Evolutionary conservation across 305 asterid species (phyloP).

Genomic region (Solanum hybrid): DNA sequence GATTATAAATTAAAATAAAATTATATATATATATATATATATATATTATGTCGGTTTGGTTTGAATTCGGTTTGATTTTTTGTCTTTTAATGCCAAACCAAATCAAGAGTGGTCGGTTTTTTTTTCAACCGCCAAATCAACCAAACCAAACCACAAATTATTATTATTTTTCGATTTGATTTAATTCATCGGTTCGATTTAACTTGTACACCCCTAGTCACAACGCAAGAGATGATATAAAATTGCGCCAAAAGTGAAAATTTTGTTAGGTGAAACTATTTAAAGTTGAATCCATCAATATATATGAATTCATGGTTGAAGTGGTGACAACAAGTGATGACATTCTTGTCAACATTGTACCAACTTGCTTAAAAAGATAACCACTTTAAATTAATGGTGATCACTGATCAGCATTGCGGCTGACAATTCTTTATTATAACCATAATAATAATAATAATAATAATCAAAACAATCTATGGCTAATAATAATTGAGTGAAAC

Average conservation of each 20-base stretch:
- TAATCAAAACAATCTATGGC: neutral
- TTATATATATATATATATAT: too few species aligned
- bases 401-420: neutral
- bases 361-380: neutral
- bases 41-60: too few species aligned
- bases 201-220: too few species aligned
- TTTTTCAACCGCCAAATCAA: too few species aligned
- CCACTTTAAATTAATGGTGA: neutral
- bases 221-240: neutral
- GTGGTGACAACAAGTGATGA: neutral
- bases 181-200: fast-evolving
- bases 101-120: too few species aligned
- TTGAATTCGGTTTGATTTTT: too few species aligned
- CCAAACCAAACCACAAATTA: too few species aligned
- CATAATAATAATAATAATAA: neutral
- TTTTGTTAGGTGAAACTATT: neutral
- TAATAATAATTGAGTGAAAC: neutral
- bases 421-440: neutral
- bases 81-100: too few species aligned
- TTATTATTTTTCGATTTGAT: too few species aligned
- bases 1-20: too few species aligned
- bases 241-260: neutral
- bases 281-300: neutral
- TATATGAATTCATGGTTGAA: neutral
- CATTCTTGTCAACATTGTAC: neutral